phyloP scores from a whole-genome alignment of 805 yeast species.

The Candida verbasci region DNA sequence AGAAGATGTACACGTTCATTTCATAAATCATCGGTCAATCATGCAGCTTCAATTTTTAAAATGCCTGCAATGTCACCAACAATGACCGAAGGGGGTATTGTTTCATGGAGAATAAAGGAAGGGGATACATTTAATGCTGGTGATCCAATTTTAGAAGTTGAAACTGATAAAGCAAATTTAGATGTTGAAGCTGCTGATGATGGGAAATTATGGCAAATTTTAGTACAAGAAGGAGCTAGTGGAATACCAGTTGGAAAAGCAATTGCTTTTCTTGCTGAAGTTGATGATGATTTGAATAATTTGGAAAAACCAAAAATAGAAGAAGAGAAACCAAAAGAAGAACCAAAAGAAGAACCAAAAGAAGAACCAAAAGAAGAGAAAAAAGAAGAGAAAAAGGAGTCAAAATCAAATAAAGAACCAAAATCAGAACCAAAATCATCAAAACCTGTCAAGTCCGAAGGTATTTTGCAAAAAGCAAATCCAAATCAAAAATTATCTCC shows the following conservation, averaged over 20 bases:
- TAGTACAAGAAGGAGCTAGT: constrained; percentile 66
- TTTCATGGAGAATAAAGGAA: constrained; percentile 76
- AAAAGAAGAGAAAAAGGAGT: constrained; percentile 12
- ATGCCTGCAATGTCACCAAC: constrained; percentile 99
- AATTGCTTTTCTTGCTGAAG: constrained; percentile 86
- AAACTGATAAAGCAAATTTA: constrained; percentile 79
- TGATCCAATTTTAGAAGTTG: constrained; percentile 78
- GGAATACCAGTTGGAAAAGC: constrained; percentile 83
- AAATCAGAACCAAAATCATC: constrained; percentile 3
- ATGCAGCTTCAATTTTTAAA: constrained; percentile 50
- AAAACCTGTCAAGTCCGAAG: constrained; percentile 3
- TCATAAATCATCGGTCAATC: constrained; percentile 5
- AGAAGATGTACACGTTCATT: constrained; percentile 7
- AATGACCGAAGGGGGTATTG: constrained; percentile 93
- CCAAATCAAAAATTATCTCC: constrained; percentile 69
- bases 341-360: too few species aligned
- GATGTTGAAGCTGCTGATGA: constrained; percentile 91
- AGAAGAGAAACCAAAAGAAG: too few species aligned
- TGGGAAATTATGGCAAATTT: constrained; percentile 79
- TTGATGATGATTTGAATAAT: constrained; percentile 71
- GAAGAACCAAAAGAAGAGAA: too few species aligned
- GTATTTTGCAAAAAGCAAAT: constrained; percentile 46
- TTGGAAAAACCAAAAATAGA: constrained; percentile 57
- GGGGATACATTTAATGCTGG: constrained; percentile 75
- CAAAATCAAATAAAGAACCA: constrained; percentile 10